phyloP scores from a whole-genome alignment of 257 asterid species.

The Asclepias syriaca region DNA sequence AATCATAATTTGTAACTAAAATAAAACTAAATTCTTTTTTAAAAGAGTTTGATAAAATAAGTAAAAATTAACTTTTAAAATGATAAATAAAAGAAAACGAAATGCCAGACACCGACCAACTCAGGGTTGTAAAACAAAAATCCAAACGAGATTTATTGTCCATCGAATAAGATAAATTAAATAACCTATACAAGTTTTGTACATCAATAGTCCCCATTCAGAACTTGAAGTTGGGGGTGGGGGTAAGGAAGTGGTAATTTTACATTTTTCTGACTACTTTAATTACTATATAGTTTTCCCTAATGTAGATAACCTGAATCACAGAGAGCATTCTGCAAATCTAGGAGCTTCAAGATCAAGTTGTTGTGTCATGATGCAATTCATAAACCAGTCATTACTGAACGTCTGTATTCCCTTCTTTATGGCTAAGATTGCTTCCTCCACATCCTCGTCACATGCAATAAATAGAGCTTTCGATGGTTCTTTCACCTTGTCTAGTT shows the following conservation, averaged over 20 bases:
- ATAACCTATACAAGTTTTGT: neutral
- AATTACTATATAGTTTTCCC: neutral
- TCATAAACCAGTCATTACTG: conserved; percentile 82
- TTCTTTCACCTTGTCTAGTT: conserved; percentile 38
- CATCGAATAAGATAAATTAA: neutral
- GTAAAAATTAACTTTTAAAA: too few species aligned
- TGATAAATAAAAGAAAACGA: too few species aligned
- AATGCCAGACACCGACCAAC: too few species aligned
- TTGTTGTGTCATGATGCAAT: conserved; percentile 78
- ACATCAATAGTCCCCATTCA: neutral
- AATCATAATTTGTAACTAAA: too few species aligned
- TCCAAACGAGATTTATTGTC: neutral
- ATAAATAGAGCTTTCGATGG: conserved; percentile 48
- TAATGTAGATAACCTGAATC: neutral
- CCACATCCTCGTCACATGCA: conserved; percentile 83
- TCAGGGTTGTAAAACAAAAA: too few species aligned
- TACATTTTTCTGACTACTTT: too few species aligned
- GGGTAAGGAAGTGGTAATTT: neutral
- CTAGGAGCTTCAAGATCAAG: conserved; percentile 78
- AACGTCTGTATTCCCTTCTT: conserved; percentile 63
- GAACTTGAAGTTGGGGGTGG: neutral
- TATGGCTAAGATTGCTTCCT: conserved; percentile 64
- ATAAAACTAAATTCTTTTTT: too few species aligned
- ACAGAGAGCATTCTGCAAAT: conserved; percentile 40
- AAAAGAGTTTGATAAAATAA: too few species aligned